Conservation (phyloP, 2,329 filamentous ascomycete genomes). For the Aureobasidium sp. region DNA sequence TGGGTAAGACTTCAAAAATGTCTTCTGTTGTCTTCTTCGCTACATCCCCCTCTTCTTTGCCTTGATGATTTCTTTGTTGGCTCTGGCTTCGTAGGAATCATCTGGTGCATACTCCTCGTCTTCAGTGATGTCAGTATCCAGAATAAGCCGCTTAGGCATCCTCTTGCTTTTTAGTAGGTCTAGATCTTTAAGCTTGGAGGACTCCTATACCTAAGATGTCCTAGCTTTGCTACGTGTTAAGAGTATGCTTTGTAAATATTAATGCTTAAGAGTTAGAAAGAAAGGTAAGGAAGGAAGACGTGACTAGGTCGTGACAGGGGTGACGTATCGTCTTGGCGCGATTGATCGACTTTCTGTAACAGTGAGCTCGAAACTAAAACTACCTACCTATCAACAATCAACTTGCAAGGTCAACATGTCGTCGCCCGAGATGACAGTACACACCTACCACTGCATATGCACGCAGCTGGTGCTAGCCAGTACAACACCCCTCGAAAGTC, state of each 20-base stretch:
- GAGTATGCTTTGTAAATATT: neutral
- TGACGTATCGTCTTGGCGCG: constrained; percentile 5
- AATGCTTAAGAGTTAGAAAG: neutral
- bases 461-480: constrained; percentile 57
- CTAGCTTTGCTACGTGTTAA: neutral
- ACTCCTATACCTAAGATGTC: neutral
- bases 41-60: neutral
- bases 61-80: neutral
- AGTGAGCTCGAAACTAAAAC: neutral
- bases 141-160: neutral
- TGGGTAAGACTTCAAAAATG: too few relatives aligned
- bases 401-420: neutral
- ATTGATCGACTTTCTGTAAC: neutral
- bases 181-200: neutral
- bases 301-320: neutral
- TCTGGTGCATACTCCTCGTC: neutral
- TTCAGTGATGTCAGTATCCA: neutral
- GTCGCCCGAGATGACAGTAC: constrained; percentile 25
- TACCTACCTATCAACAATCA: neutral
- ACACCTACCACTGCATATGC: constrained; percentile 61
- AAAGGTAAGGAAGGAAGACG: neutral
- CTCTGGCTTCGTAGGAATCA: neutral
- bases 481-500: constrained; percentile 43
- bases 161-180: neutral
- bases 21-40: too few relatives aligned